phyloP scores from a whole-genome alignment of 768 basidiomycete genomes.

The Tylopilus sp. region DNA sequence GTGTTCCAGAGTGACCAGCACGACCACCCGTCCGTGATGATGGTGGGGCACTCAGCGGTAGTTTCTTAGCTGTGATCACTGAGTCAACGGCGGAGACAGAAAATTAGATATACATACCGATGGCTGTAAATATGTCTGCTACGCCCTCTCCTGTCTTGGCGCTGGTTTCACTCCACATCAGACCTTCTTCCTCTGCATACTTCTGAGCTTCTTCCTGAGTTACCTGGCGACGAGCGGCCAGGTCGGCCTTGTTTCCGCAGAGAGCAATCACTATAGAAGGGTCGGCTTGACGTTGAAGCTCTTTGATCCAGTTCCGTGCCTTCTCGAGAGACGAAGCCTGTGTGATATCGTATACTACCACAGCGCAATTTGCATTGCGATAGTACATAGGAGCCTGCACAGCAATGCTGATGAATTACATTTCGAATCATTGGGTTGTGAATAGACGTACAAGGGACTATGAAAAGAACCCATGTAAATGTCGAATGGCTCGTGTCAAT shows the following conservation, averaged over 20 bases:
- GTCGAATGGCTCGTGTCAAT: background rate
- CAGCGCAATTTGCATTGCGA: conserved; percentile 90
- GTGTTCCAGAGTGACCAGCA: conserved; percentile 50
- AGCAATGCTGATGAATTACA: conserved; percentile 2
- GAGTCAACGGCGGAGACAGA: background rate
- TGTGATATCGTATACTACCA: conserved; percentile 96
- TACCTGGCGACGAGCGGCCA: conserved; percentile 81
- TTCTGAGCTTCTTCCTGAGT: conserved; percentile 87
- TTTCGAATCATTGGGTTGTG: background rate
- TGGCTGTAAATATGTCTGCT: conserved; percentile 78
- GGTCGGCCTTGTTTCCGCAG: conserved; percentile 93
- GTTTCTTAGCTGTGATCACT: conserved; percentile 66
- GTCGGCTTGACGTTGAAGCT: conserved; percentile 96
- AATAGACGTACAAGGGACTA: conserved; percentile 45
- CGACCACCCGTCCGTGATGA: conserved; percentile 54
- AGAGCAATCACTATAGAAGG: conserved; percentile 95
- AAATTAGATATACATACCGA: conserved; percentile 51
- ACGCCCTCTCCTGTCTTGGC: conserved; percentile 90
- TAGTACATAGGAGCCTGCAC: conserved; percentile 92
- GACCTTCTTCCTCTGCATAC: conserved; percentile 87
- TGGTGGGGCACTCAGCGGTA: conserved; percentile 77
- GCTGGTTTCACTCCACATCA: conserved; percentile 91
- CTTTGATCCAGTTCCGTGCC: conserved; percentile 93
- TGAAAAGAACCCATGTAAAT: background rate
- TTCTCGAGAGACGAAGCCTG: conserved; percentile 89